A percentile compares a stretch with the other conserved stretches of the same genome.
Evolutionary conservation across 257 asterid genomes (phyloP).

Genomic region (Nicotiana tabacum): DNA sequence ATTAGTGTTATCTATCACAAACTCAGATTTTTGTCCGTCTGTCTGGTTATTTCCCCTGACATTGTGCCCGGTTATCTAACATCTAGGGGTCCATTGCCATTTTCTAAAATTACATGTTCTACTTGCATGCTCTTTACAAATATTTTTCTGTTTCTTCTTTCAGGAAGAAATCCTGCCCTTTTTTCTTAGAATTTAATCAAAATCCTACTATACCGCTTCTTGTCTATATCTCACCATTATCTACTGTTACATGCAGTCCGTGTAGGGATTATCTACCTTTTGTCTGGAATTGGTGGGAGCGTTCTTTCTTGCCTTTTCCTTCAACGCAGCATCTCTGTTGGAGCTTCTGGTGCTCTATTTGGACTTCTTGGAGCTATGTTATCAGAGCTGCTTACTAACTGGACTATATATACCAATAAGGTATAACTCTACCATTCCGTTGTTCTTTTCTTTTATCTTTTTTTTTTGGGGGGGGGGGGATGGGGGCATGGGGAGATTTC

Average conservation of each 20-base stretch:
- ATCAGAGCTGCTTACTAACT: constrained; percentile 85
- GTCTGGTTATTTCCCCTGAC: too few species aligned
- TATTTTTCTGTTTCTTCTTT: too few species aligned
- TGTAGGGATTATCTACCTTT: constrained; percentile 63
- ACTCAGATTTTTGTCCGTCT: too few species aligned
- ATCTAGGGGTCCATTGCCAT: too few species aligned
- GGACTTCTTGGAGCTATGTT: constrained; percentile 99
- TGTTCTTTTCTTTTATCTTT: neutral
- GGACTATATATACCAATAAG: constrained; percentile 94
- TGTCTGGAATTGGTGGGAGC: constrained; percentile 93
- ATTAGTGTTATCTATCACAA: too few species aligned
- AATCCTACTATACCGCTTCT: too few species aligned
- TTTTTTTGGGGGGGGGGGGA: neutral
- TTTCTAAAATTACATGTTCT: too few species aligned
- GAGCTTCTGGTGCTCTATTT: constrained; percentile 98
- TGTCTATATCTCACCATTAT: neutral
- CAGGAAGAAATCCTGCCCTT: too few species aligned
- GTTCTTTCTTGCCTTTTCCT: constrained; percentile 70
- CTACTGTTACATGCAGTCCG: constrained; percentile 49
- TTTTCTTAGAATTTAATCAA: too few species aligned
- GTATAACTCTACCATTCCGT: constrained; percentile 20
- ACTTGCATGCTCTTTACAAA: too few species aligned
- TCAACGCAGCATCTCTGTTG: constrained; percentile 78
- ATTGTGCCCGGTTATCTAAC: too few species aligned
- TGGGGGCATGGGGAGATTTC: neutral